Percentiles rank a stretch among this genome's conserved stretches.
These are phyloP conservation scores for Neurospora hispaniola DNA, from an alignment of 495 filamentous ascomycete species.

Conservation along the genomic window DNA sequence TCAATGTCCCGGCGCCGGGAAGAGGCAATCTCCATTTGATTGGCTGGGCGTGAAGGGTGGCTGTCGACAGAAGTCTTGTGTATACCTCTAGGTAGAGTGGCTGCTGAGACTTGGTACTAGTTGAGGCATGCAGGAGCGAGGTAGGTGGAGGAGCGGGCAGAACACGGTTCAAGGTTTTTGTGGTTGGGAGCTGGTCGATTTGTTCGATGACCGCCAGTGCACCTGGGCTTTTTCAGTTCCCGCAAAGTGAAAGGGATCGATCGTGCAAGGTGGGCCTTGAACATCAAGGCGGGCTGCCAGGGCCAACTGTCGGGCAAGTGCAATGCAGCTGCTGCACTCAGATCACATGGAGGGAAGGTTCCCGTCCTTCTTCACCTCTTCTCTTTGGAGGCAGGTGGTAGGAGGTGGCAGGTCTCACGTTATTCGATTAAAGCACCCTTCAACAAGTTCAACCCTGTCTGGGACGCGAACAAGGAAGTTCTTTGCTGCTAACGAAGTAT, in stretches of 20 bases:
- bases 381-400: background rate
- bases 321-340: background rate
- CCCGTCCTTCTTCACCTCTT: background rate
- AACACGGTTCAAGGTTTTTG: background rate
- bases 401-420: too few species aligned
- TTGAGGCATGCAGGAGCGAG: background rate
- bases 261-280: background rate
- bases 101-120: background rate
- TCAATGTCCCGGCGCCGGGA: background rate
- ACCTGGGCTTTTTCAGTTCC: background rate
- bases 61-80: background rate
- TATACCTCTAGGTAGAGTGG: background rate
- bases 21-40: background rate
- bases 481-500: background rate
- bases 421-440: too few species aligned
- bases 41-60: background rate
- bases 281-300: background rate
- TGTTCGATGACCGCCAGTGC: background rate
- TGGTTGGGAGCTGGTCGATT: background rate
- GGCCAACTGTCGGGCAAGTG: background rate
- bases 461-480: background rate
- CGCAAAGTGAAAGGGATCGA: background rate
- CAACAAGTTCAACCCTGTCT: too few species aligned
- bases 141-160: background rate
- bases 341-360: background rate